Conservation (phyloP, 257 asterid species). For the Ligustrum vulgare region DNA sequence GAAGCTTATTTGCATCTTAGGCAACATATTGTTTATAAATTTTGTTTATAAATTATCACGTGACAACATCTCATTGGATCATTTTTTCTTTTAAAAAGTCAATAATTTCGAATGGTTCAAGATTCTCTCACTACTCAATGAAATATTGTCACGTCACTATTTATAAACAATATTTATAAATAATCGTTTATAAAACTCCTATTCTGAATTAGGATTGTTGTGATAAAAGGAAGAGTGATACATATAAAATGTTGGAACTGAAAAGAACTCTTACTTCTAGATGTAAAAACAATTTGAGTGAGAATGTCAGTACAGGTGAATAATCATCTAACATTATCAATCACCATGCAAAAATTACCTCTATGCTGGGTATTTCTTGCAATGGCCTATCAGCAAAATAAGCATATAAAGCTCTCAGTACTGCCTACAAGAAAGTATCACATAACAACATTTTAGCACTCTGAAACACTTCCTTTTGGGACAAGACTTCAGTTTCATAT, state of each 20-base stretch:
- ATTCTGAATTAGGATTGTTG: neutral
- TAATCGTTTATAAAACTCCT: neutral
- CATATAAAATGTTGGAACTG: neutral
- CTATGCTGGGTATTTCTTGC: conserved; percentile 91
- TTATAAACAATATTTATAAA: no score
- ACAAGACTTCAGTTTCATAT: conserved; percentile 17
- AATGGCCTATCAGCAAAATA: conserved; percentile 98
- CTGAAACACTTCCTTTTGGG: conserved; percentile 19
- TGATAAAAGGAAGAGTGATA: neutral
- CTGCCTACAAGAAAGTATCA: conserved; percentile 57
- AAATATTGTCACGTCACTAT: no score
- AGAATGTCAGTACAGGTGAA: neutral
- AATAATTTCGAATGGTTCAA: no score
- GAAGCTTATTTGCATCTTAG: conserved; percentile 1
- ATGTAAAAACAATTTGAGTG: neutral
- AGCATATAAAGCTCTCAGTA: conserved; percentile 93
- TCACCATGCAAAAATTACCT: conserved; percentile 50
- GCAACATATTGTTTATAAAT: neutral
- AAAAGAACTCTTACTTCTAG: neutral
- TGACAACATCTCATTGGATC: no score
- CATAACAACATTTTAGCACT: conserved; percentile 25
- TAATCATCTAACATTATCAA: neutral
- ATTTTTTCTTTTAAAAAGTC: no score
- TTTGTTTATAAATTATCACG: no score
- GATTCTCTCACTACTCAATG: no score